Evolutionary conservation across 371 early-diverging fungal genomes (phyloP), one percentile per base, ranked within the genome.

Genomic region (Apophysomyces elegans): DNA sequence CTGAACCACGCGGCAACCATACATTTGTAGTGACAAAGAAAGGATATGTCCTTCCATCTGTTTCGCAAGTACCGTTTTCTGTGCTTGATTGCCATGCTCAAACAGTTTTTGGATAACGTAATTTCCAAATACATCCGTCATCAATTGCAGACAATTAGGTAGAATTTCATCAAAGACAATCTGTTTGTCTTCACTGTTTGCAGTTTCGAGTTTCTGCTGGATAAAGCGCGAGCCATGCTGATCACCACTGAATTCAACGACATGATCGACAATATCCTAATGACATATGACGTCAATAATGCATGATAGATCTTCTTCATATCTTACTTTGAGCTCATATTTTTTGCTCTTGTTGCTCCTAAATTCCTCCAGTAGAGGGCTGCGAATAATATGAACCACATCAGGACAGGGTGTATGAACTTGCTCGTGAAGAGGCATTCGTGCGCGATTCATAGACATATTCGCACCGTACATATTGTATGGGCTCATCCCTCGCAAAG

Each of bases 21-120:
- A 99, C 96, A 99, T 99, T 81, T 99, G 99, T 63, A 98, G 79
- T n/a, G 98, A 95, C 59, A 99, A 86, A 1, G 92, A 86, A 38
- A 97, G 76, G 5, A 99, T 91, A 73, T 96, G 95, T 7, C 93
- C 93, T 71, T 96, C 93, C 96, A 99, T 98, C 67, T 93, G 90
- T 62, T 87, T 85, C 4, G 96, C 95, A 58, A 98, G 83, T 5
- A 91, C 77, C 11, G 91, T 83, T 84, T 95, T 95, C 70, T 98
- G 98, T 36, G 86, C 81, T 69, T 88, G 91, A 64, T 86, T 93
- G 1, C 97, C 97, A 66, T 95, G 94, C 79, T 98, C 98, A 84
- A 99, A 97, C 62, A 99, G 91, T 84, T 99, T 99, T 80, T 99
- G 99, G 65, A 99, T 96, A 41, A 99, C 99, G 76, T 99, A 99